These are phyloP conservation scores for Bipolaris gigantea DNA, from an alignment of 2,329 filamentous ascomycete genomes.

Conservation along the genomic window DNA sequence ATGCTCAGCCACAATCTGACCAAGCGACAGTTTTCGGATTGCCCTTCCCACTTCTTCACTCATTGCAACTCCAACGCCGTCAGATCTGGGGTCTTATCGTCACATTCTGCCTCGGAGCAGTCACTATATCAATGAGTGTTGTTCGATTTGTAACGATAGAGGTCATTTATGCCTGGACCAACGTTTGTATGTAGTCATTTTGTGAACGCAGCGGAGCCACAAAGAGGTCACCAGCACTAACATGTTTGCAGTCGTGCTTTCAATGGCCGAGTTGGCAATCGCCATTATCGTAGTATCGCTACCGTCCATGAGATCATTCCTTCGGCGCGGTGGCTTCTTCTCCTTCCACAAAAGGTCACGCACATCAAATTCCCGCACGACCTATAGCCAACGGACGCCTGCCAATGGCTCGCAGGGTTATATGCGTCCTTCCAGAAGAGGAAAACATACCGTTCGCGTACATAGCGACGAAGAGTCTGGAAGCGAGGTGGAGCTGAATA, in stretches of 20 bases:
- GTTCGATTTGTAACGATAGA: conserved; percentile 26
- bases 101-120: conserved; percentile 27
- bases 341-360: conserved; percentile 22
- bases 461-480: conserved; percentile 23
- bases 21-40: conserved; percentile 19
- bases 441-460: conserved; percentile 11
- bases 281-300: conserved; percentile 33
- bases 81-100: conserved; percentile 28
- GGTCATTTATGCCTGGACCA: conserved; percentile 26
- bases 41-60: conserved; percentile 28
- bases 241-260: conserved; percentile 20
- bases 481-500: conserved; percentile 28
- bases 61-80: conserved; percentile 21
- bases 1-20: neutral
- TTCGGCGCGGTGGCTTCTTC: conserved; percentile 25
- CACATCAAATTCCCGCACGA: conserved; percentile 11
- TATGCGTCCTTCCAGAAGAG: conserved; percentile 8
- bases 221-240: conserved; percentile 1
- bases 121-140: conserved; percentile 29
- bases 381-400: conserved; percentile 14
- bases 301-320: conserved; percentile 27
- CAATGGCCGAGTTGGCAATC: conserved; percentile 32
- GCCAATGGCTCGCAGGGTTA: conserved; percentile 11
- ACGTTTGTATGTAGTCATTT: conserved; percentile 25
- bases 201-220: neutral